A percentile compares a stretch with the other conserved stretches of the same genome.
phyloP scores from a whole-genome alignment of 305 asterid genomes.

The Fraxinus dipetala region DNA sequence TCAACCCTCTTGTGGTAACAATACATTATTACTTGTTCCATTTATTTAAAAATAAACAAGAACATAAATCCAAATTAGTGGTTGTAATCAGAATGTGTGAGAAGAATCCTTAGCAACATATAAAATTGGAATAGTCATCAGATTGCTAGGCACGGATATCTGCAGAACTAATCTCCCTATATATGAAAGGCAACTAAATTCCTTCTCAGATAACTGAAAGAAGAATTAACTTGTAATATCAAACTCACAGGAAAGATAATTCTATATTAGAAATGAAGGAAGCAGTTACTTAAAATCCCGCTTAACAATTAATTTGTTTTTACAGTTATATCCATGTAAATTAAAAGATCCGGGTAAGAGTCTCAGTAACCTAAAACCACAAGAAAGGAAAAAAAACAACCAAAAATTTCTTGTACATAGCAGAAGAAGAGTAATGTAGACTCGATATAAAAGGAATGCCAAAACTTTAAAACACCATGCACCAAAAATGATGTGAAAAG shows the following conservation, averaged over 20 bases:
- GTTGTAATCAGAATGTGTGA: neutral
- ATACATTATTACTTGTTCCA: neutral
- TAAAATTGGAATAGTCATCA: neutral
- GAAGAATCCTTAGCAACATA: neutral
- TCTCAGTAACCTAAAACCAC: slow-evolving; percentile 5
- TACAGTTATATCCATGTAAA: neutral
- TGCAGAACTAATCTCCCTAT: neutral
- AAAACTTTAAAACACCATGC: neutral
- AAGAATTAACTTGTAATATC: neutral
- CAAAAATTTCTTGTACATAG: neutral
- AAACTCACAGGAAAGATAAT: neutral
- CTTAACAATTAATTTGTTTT: neutral
- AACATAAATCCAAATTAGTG: neutral
- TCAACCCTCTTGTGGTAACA: neutral
- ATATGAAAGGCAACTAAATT: neutral
- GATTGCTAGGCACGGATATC: neutral
- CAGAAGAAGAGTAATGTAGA: neutral
- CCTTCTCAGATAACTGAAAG: neutral
- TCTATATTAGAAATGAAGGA: neutral
- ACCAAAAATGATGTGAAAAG: slow-evolving; percentile 15
- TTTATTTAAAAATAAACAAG: neutral
- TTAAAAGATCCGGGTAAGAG: neutral
- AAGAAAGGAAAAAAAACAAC: neutral
- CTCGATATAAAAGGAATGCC: neutral
- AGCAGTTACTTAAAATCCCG: neutral